Percentiles rank a stretch among this genome's conserved stretches.
phyloP scores from a whole-genome alignment of 331 rosid species.

The Quercus tomentella region DNA sequence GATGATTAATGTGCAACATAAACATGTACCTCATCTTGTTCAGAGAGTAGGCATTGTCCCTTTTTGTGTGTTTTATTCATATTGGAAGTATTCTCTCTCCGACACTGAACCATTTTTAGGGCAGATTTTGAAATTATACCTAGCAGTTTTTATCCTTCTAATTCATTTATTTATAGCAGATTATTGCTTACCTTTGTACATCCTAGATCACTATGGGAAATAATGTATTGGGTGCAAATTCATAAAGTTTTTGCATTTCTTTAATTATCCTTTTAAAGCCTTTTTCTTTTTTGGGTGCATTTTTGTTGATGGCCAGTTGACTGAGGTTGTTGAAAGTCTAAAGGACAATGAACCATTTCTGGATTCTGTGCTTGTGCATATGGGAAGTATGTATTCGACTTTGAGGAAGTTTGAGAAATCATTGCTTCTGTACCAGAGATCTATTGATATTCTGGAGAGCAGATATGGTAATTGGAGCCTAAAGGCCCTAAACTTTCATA shows the following conservation, averaged over 20 bases:
- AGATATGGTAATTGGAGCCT: conserved; percentile 42
- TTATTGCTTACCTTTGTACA: background rate
- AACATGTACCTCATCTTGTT: background rate
- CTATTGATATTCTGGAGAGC: conserved; percentile 59
- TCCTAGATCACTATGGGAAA: conserved; percentile 1
- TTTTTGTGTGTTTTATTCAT: no score
- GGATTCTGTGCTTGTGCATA: conserved; percentile 81
- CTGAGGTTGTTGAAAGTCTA: conserved; percentile 59
- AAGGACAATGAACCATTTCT: conserved; percentile 59
- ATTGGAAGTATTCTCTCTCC: no score
- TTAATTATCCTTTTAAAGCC: conserved; percentile 13
- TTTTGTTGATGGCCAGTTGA: conserved; percentile 54
- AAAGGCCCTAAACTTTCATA: background rate
- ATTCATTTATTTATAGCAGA: background rate
- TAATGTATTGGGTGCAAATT: background rate
- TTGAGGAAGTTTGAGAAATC: conserved; percentile 65
- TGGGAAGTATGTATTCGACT: conserved; percentile 82
- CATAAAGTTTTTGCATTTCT: background rate
- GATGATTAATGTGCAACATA: background rate
- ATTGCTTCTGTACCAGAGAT: conserved; percentile 52
- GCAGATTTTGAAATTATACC: background rate
- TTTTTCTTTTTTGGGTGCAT: conserved; percentile 4
- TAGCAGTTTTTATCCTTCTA: conserved; percentile 2
- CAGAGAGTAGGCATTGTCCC: background rate
- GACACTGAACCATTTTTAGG: no score